These are phyloP conservation scores for Nemania abortiva DNA, from an alignment of 2,329 filamentous ascomycete genomes.

Conservation along the genomic window DNA sequence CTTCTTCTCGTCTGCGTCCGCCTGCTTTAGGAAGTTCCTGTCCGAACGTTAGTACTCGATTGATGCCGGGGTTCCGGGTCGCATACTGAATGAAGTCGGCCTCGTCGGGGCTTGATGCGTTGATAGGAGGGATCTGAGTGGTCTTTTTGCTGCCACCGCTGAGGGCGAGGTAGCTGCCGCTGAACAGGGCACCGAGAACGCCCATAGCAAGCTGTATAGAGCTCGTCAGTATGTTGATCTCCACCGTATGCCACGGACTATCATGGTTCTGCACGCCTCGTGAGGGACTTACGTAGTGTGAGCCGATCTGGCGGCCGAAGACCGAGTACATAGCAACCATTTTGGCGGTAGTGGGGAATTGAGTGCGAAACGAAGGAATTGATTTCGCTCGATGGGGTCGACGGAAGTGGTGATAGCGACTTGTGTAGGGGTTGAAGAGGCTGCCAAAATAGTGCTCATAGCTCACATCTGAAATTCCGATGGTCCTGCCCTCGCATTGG, in stretches of 20 bases:
- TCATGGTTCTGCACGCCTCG: neutral
- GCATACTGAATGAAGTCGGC: slow-evolving; percentile 74
- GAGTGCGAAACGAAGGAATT: slow-evolving; percentile 39
- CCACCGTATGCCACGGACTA: neutral
- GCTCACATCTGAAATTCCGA: slow-evolving; percentile 46
- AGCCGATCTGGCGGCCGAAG: slow-evolving; percentile 70
- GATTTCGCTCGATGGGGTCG: slow-evolving; percentile 42
- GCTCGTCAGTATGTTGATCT: slow-evolving; percentile 37
- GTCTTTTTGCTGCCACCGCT: slow-evolving; percentile 60
- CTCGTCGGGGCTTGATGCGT: slow-evolving; percentile 71
- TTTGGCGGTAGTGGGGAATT: slow-evolving; percentile 53
- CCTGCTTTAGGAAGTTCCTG: slow-evolving; percentile 63
- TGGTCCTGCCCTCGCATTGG: slow-evolving; percentile 34
- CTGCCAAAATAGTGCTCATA: slow-evolving; percentile 51
- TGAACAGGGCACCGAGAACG: slow-evolving; percentile 65
- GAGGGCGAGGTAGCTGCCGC: slow-evolving; percentile 59
- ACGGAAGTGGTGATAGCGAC: slow-evolving; percentile 35
- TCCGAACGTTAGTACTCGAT: slow-evolving; percentile 37
- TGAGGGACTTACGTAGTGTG: slow-evolving; percentile 67
- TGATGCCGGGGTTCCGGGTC: slow-evolving; percentile 39
- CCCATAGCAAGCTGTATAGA: slow-evolving; percentile 66
- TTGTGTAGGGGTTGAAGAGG: slow-evolving; percentile 42
- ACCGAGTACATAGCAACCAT: slow-evolving; percentile 67
- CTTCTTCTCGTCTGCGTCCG: slow-evolving; percentile 58
- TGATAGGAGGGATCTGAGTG: slow-evolving; percentile 67